Conservation (phyloP, 1,284 basidiomycete species). For the Leucoagaricus sp. region DNA sequence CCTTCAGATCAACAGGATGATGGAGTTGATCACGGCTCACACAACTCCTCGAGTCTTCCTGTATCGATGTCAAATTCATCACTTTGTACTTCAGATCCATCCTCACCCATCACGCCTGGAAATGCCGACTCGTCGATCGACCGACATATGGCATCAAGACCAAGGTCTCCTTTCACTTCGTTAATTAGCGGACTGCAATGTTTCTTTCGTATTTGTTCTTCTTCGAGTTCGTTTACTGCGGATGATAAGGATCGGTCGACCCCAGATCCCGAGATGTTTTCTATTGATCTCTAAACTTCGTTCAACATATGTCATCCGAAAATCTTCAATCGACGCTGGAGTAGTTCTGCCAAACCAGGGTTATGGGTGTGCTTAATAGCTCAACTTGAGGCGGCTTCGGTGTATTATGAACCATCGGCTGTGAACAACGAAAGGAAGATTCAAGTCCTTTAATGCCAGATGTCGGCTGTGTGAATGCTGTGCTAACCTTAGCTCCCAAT, state of each 20-base stretch:
- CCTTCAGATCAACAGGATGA: background rate
- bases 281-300: background rate
- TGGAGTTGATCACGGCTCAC: background rate
- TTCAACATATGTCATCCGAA: too few relatives aligned
- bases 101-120: background rate
- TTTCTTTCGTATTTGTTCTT: conserved; percentile 8
- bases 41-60: background rate
- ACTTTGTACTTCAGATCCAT: background rate
- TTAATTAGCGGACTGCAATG: conserved; percentile 1
- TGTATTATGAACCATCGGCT: too few relatives aligned
- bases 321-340: too few relatives aligned
- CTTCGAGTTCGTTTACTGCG: background rate
- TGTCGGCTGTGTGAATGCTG: too few relatives aligned
- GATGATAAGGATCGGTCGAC: background rate
- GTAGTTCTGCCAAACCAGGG: too few relatives aligned
- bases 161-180: background rate
- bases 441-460: too few relatives aligned
- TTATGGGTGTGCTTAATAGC: too few relatives aligned
- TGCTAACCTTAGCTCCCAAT: too few relatives aligned
- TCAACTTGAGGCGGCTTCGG: too few relatives aligned
- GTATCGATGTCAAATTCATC: background rate
- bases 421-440: too few relatives aligned
- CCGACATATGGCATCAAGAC: background rate
- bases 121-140: background rate
- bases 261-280: background rate